Conservation (phyloP, 805 yeast species). For the Pichia exigua region DNA sequence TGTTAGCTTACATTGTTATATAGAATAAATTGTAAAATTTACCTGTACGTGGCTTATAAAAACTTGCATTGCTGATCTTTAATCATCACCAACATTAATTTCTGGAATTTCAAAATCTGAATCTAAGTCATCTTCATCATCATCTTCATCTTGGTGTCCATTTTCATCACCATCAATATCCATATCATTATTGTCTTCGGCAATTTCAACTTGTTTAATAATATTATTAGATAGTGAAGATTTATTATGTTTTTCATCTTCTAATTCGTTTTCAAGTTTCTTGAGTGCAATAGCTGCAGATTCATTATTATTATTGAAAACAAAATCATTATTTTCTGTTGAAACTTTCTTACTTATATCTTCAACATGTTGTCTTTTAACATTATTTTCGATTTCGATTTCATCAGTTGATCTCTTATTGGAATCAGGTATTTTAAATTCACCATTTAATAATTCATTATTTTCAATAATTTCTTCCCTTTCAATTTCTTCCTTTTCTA, state of each 20-base stretch:
- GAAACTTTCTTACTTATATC: constrained; percentile 2
- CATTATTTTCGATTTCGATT: constrained; percentile 9
- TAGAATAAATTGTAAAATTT: not conserved
- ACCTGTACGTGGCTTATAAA: no score
- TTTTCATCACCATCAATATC: not conserved
- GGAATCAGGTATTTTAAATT: constrained; percentile 3
- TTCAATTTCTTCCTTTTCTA: constrained; percentile 14
- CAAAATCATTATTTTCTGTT: constrained; percentile 11
- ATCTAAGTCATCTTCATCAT: constrained; percentile 12
- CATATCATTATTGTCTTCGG: not conserved
- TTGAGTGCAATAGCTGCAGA: not conserved
- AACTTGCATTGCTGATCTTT: not conserved
- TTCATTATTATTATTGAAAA: constrained; percentile 12
- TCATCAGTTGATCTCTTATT: constrained; percentile 9
- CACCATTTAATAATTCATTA: not conserved
- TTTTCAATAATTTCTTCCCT: constrained; percentile 8
- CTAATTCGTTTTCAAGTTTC: not conserved
- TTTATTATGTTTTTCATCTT: constrained; percentile 1
- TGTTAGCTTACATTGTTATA: not conserved
- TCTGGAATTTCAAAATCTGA: constrained; percentile 33
- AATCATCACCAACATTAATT: constrained; percentile 27
- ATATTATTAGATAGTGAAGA: constrained; percentile 4
- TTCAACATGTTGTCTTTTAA: constrained; percentile 11
- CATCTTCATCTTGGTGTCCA: constrained; percentile 1
- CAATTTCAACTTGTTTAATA: constrained; percentile 5